Evolutionary conservation across 2,329 filamentous ascomycete genomes (phyloP), one percentile per base, ranked within the genome.

Genomic region (Alternaria brassicicola): DNA sequence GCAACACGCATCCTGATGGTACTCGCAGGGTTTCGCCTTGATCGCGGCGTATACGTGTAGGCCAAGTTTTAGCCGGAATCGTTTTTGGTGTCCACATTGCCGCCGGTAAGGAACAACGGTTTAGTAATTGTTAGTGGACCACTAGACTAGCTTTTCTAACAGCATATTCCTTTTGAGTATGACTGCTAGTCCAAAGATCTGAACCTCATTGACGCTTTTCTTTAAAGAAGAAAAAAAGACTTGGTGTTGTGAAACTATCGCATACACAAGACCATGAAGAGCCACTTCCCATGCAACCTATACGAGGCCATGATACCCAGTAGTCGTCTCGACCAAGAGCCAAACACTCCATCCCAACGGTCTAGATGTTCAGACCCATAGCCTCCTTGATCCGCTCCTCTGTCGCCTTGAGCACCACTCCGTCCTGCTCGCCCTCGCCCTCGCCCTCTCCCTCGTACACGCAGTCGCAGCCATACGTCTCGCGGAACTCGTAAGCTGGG

Each of bases 391-490:
- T 63, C 41, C 45, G 51, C 45, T 56, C 50, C 21, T 60, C 57
- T 23, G 49, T 63, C 12, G 42, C 47, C 26, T 59, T 59, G 8
- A 46, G 17, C n/a, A 55, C 60, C 25, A 23, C 30, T 10, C 25
- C 42, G 17, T 35, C 30, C 15, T 33, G 26, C 28, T 26, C 26
- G 6, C 38, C 41, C 25, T 26, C 26, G 6, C 38, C 41, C 25
- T 53, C 57, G 0, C 55, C 54, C 15, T 49, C 61, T 1, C 54
- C 60, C 51, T 65, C 63, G 38, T 64, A 64, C 38, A 66, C 55
- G 59, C 92, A 97, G 62, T 85, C 77, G 68, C 93, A 96, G 1
- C 79, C 79, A 70, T 85, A 91, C 64, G 75, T 78, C 51, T 73
- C 73, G 61, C 85, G 82, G 60, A 90, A 96, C 52, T 88, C 84